Base-by-base conservation (phyloP, 176 grass and related monocot species). In the Oryza rufipogon region DNA sequence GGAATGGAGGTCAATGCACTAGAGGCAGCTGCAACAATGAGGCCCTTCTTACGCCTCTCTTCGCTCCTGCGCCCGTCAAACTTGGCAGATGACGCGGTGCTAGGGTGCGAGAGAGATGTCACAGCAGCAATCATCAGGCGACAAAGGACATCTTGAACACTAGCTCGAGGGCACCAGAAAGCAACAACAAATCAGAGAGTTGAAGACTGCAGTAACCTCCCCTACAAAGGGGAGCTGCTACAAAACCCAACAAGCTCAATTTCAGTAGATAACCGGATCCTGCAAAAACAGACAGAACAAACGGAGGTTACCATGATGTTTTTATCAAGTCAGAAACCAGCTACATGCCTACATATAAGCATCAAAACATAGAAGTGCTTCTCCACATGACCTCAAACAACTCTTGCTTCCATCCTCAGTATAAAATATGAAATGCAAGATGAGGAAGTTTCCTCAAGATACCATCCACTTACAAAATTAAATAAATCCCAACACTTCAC, bases 251-350 rank as follows among this genome's bases (percentile, higher is more conserved):
- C 66, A 56, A 46, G 23, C 41, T 87, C 36, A 49, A 34, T 16
- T 44, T 87, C 23, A 8, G 58, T 64, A 14, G 75, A 80, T 19
- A 8, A 38, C 4, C 51, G 30, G 66, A 76, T 76, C 85, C 89
- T 91, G 85, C 44, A 38, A 87, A 79, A 76, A 76, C 11, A 87
- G 52, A 84, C 20, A 87, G 22, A 84, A 73, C 22, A 84, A 66
- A 12, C 17, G n/a, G 49, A 75, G 41, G 44, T 91, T 77, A 81
- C 65, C 20, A 0, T 63, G 7, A 74, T 76, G 17, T 1, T 86
- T 75, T 25, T 51, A 15, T 73, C 38, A 46, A 32, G 41, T 44
- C 3, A 51, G 68, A 83, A 86, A 87, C 28, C 0, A 83, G 64
- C 16, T 25, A 38, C 34, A 36, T 36, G 34, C 34, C 34, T 36